Conservation (phyloP, 176 grass and related monocot genomes). For the Thinopyrum elongatum region DNA sequence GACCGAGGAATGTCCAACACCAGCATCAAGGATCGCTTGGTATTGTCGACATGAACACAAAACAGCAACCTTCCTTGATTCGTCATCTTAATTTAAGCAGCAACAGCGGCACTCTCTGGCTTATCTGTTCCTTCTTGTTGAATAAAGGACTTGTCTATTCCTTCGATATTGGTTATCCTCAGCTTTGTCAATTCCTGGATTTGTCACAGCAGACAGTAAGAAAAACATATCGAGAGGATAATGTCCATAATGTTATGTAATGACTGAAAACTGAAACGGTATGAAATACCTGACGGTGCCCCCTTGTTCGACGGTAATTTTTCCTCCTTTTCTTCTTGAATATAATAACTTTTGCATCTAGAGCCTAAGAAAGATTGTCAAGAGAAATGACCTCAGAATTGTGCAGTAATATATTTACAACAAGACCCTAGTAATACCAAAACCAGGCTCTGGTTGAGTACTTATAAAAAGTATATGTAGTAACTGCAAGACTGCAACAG, state of each 20-base stretch:
- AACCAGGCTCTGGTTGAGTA: not conserved
- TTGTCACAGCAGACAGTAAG: constrained; percentile 30
- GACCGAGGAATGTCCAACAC: constrained; percentile 9
- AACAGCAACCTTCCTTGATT: not conserved
- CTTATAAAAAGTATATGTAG: not conserved
- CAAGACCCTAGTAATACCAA: not conserved
- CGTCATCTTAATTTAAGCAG: constrained; percentile 48
- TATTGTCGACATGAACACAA: constrained; percentile 16
- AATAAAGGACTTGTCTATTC: constrained; percentile 58
- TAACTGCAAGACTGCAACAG: not conserved
- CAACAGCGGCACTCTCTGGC: constrained; percentile 37
- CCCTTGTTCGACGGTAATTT: constrained; percentile 95
- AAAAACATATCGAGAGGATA: constrained; percentile 21
- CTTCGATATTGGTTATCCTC: constrained; percentile 90
- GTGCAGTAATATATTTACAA: not conserved
- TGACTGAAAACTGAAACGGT: not conserved
- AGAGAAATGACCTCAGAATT: constrained; percentile 12
- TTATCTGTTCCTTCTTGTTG: constrained; percentile 69
- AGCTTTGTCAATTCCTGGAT: constrained; percentile 91
- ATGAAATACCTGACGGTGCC: constrained; percentile 81
- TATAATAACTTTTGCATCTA: constrained; percentile 99
- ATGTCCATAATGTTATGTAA: not conserved
- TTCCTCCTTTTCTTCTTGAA: constrained; percentile 99
- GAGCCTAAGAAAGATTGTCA: constrained; percentile 46
- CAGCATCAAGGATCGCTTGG: constrained; percentile 2